Percentiles rank a stretch among this genome's conserved stretches.
Conservation (phyloP, 331 rosid genomes). For the Stylosanthes scabra region DNA sequence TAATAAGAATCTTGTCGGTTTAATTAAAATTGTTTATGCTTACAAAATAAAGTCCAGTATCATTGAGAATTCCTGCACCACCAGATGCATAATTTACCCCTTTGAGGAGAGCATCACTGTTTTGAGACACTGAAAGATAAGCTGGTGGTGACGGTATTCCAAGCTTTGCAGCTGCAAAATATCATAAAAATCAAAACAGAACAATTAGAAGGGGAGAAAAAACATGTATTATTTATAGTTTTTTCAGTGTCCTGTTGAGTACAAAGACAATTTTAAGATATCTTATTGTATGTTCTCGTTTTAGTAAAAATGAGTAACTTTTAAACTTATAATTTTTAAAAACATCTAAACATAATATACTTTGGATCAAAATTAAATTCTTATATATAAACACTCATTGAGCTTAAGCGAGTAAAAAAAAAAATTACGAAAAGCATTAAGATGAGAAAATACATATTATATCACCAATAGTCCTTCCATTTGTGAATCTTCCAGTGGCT, state of each 20-base stretch:
- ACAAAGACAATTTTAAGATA: no score
- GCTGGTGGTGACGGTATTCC: constrained; percentile 82
- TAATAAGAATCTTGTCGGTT: neutral
- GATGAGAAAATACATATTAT: constrained; percentile 56
- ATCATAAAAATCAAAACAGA: neutral
- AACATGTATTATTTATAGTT: neutral
- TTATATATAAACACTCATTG: no score
- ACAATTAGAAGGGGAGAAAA: neutral
- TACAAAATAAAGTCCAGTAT: constrained; percentile 91
- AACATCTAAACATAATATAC: no score
- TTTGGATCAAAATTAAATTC: no score
- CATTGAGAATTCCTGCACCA: constrained; percentile 93
- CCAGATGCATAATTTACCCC: constrained; percentile 93
- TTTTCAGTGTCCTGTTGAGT: no score
- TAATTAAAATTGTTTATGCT: constrained; percentile 17
- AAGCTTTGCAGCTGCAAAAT: constrained; percentile 70
- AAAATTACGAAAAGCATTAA: neutral
- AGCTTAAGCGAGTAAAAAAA: neutral
- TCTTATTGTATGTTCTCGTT: no score
- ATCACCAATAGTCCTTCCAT: constrained; percentile 94
- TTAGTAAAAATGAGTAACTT: no score
- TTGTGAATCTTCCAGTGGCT: constrained; percentile 85
- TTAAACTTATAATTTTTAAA: no score
- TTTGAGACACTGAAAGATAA: constrained; percentile 64
- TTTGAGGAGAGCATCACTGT: constrained; percentile 61